These are phyloP conservation scores for Neurospora sublineolata DNA, from an alignment of 495 filamentous ascomycete genomes.

Conservation along the genomic window DNA sequence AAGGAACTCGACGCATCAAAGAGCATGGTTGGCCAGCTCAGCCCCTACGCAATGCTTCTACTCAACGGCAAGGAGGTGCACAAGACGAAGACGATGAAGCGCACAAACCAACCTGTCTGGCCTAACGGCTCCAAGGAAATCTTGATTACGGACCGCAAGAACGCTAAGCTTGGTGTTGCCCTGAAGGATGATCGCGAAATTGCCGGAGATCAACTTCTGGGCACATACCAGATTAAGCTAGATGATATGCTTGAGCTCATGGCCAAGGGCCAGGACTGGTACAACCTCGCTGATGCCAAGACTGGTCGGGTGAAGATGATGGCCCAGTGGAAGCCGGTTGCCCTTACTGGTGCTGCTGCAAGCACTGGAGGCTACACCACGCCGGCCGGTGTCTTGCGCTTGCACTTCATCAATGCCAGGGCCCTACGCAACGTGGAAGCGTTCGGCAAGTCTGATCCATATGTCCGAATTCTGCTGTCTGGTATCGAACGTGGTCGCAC, in stretches of 20 bases:
- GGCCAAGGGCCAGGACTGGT: slow-evolving; percentile 93
- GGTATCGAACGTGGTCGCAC: slow-evolving; percentile 83
- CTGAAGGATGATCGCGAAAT: slow-evolving; percentile 93
- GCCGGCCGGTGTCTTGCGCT: slow-evolving; percentile 84
- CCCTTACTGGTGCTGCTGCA: slow-evolving; percentile 56
- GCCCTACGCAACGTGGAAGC: slow-evolving; percentile 86
- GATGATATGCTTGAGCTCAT: slow-evolving; percentile 86
- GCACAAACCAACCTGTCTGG: slow-evolving; percentile 93
- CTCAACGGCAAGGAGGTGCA: slow-evolving; percentile 86
- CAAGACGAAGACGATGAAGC: slow-evolving; percentile 76
- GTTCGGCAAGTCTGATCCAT: slow-evolving; percentile 94
- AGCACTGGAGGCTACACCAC: slow-evolving; percentile 84
- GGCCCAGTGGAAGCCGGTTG: slow-evolving; percentile 90
- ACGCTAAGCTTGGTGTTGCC: slow-evolving; percentile 73
- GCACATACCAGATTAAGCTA: slow-evolving; percentile 86
- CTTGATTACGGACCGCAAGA: slow-evolving; percentile 84
- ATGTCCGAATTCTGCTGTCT: slow-evolving; percentile 76
- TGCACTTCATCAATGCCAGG: slow-evolving; percentile 78
- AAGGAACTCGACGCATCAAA: slow-evolving; percentile 89
- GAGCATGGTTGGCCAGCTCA: slow-evolving; percentile 78
- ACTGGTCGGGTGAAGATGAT: slow-evolving; percentile 79
- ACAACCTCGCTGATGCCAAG: slow-evolving; percentile 71
- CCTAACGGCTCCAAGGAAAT: slow-evolving; percentile 83
- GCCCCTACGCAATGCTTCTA: slow-evolving; percentile 76
- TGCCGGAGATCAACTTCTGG: slow-evolving; percentile 69